Evolutionary conservation across 148 eudicot genomes (phyloP).

Genomic region (Suaeda aralocaspica): DNA sequence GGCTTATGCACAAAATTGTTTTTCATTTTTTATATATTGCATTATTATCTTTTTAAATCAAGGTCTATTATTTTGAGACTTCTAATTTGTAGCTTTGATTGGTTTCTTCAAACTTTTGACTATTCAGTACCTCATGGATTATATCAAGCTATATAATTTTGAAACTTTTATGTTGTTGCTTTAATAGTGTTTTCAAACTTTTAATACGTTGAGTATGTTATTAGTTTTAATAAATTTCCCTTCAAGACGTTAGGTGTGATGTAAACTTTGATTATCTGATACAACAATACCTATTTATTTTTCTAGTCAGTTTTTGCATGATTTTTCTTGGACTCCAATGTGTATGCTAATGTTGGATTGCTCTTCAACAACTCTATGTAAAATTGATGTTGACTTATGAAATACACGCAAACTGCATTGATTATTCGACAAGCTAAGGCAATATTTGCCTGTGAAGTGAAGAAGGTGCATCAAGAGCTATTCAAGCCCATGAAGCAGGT

Average conservation of each 20-base stretch:
- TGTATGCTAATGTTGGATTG: too few species aligned
- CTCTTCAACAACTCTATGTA: too few species aligned
- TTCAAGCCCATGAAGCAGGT: slow-evolving; percentile 89
- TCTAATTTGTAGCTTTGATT: too few species aligned
- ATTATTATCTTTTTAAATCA: too few species aligned
- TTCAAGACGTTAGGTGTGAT: slow-evolving; percentile 81
- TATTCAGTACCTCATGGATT: too few species aligned
- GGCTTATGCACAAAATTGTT: neutral
- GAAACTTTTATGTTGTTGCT: neutral
- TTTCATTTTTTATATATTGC: neutral
- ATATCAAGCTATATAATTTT: too few species aligned
- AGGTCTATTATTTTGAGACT: too few species aligned
- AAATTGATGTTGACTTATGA: too few species aligned
- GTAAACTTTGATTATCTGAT: slow-evolving; percentile 51
- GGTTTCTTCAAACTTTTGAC: neutral
- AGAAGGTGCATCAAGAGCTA: slow-evolving; percentile 76
- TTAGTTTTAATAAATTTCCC: slow-evolving; percentile 85
- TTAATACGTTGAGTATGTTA: slow-evolving; percentile 41
- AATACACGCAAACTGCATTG: slow-evolving; percentile 96
- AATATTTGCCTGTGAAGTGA: slow-evolving; percentile 86
- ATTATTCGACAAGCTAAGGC: slow-evolving; percentile 88
- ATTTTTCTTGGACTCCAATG: too few species aligned
- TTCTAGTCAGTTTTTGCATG: too few species aligned
- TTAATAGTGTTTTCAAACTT: neutral
- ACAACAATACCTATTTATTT: too few species aligned